phyloP scores from a whole-genome alignment of 2,329 filamentous ascomycete genomes.

The Podosphaera xanthii region DNA sequence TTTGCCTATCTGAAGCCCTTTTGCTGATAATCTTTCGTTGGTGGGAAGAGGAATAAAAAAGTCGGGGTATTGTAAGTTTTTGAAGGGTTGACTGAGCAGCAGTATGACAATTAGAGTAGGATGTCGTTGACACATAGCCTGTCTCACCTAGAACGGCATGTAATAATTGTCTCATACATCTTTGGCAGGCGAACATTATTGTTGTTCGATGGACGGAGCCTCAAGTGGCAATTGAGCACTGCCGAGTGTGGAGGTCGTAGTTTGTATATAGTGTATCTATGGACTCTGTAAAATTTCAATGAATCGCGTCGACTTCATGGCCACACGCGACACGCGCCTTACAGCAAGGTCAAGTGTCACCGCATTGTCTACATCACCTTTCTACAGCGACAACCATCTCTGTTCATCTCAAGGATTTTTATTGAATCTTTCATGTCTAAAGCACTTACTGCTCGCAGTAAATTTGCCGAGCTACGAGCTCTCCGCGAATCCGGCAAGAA shows the following conservation, averaged over 20 bases:
- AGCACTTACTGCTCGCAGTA: conserved; percentile 17
- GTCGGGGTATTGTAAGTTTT: background rate
- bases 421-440: conserved; percentile 12
- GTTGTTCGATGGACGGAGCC: background rate
- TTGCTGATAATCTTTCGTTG: background rate
- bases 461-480: conserved; percentile 58
- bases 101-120: background rate
- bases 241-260: too few species aligned
- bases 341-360: background rate
- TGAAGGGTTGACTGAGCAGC: background rate
- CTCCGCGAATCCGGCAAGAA: conserved; percentile 80
- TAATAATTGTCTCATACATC: conserved; percentile 13
- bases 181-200: conserved; percentile 13
- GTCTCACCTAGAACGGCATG: conserved; percentile 11
- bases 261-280: too few species aligned
- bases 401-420: background rate
- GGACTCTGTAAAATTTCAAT: too few species aligned
- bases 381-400: background rate
- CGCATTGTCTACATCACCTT: background rate
- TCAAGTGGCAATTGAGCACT: background rate
- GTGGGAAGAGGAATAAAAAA: background rate
- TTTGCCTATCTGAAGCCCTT: conserved; percentile 2
- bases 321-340: background rate
- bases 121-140: conserved; percentile 2
- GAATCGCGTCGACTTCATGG: too few species aligned